A percentile compares a stretch with the other conserved stretches of the same genome.
These are phyloP conservation scores for Wickerhamomyces chambardii DNA, from an alignment of 805 yeast genomes.

Conservation along the genomic window DNA sequence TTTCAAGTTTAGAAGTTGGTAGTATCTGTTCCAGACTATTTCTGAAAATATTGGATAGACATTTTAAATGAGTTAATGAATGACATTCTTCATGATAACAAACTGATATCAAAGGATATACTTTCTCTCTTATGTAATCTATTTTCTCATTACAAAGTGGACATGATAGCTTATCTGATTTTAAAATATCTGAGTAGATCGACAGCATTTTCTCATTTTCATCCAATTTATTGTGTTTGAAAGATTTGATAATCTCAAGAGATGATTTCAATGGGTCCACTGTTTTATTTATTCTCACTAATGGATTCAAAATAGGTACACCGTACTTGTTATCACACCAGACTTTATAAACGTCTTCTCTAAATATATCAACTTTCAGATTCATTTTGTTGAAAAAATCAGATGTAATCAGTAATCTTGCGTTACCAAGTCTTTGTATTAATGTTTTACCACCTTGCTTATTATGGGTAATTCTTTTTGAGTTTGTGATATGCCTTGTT, in stretches of 20 bases:
- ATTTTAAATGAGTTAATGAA: slow-evolving; percentile 26
- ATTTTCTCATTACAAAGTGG: slow-evolving; percentile 19
- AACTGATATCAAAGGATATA: slow-evolving; percentile 23
- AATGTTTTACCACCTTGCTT: slow-evolving; percentile 30
- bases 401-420: slow-evolving; percentile 32
- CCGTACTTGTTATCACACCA: slow-evolving; percentile 16
- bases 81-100: slow-evolving; percentile 25
- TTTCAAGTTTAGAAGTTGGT: too few relatives aligned
- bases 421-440: slow-evolving; percentile 37
- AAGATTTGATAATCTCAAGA: slow-evolving; percentile 15
- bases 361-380: slow-evolving; percentile 38
- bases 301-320: slow-evolving; percentile 2
- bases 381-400: slow-evolving; percentile 35
- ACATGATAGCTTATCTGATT: slow-evolving; percentile 20
- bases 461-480: slow-evolving; percentile 26
- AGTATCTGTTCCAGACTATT: not conserved
- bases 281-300: not conserved
- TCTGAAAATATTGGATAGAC: slow-evolving; percentile 22
- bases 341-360: slow-evolving; percentile 12
- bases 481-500: slow-evolving; percentile 47
- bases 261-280: slow-evolving; percentile 5
- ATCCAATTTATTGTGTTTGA: slow-evolving; percentile 12
- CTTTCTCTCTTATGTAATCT: slow-evolving; percentile 24
- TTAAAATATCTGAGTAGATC: slow-evolving; percentile 12
- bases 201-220: slow-evolving; percentile 7